Base-by-base conservation (phyloP, 176 grass and related monocot species). In the Zoysia japonica region DNA sequence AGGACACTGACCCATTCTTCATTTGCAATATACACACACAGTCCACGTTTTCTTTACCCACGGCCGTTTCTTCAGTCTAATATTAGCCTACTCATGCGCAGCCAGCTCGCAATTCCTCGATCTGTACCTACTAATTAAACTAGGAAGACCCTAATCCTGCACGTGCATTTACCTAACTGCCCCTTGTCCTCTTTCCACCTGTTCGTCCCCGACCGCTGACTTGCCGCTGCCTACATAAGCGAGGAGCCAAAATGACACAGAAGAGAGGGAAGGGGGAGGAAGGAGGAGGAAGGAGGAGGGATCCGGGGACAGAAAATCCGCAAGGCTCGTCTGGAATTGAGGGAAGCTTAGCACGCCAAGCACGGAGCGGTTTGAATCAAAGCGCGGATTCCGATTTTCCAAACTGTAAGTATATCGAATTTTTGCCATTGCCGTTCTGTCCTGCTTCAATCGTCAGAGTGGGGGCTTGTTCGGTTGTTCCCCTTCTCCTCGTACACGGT, bases 201-300 rank as follows among this genome's bases (percentile, higher is more conserved):
- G 70, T 47, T 75, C 62, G 9, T 69, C 46, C 70, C 43, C 48
- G 15, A 43, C 64, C 81, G 46, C 70, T 79, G 76, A 55, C 69
- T 62, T 45, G 67, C 7, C 9, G 49, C 20, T 66, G 66, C 43
- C 76, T 85, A 81, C 82, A 67, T 65, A 77, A 64, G 48, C 16
- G 42, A 81, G 8, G 36, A 19, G 55, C 20, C 59, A 61, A 61
- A 61, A 61, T 36, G 59, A 11, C 59, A 61, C 62, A 41, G 12
- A 41, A 39, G 13, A 56, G 78, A 16, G 68, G 46, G 71, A 15
- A 20, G 44, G 44, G 40, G 4, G 12, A 35, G 47, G 7, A 11
- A 20, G 7, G 20, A 59, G 4, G 12, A 35, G 47, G 7, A 11
- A 20, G 7, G 20, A 59, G 17, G 17, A 59, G 17, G 54, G 56